These are phyloP conservation scores for Coemansia sp. DNA, from an alignment of 192 early-diverging fungal species.

Conservation along the genomic window DNA sequence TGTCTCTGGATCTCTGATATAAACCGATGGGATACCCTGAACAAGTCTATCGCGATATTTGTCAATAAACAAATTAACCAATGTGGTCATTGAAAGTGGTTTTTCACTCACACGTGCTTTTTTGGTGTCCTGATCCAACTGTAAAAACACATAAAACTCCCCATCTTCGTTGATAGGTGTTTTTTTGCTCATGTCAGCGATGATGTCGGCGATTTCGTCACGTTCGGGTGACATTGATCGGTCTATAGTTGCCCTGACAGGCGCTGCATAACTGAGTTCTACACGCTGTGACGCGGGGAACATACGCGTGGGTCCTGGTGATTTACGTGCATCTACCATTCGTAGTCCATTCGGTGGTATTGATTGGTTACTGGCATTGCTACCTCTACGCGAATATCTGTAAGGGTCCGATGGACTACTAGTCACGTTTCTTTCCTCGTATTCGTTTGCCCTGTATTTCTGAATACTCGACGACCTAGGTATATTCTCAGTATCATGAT, in stretches of 20 bases:
- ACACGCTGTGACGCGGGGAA: slow-evolving; percentile 36
- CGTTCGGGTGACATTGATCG: slow-evolving; percentile 27
- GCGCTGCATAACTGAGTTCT: slow-evolving; percentile 39
- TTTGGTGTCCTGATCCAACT: slow-evolving; percentile 66
- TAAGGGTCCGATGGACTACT: slow-evolving; percentile 12
- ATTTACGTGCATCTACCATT: slow-evolving; percentile 7
- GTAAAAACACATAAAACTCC: slow-evolving; percentile 50
- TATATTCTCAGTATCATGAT: slow-evolving; percentile 7
- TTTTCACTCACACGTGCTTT: slow-evolving; percentile 57
- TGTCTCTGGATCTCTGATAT: slow-evolving; percentile 60
- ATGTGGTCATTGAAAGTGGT: slow-evolving; percentile 53
- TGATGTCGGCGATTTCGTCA: slow-evolving; percentile 50
- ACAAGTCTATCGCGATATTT: slow-evolving; percentile 64
- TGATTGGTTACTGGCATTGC: slow-evolving; percentile 7
- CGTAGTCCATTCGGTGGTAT: neutral
- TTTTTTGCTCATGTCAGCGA: slow-evolving; percentile 48
- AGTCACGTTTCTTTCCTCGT: slow-evolving; percentile 18
- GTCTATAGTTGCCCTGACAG: slow-evolving; percentile 11
- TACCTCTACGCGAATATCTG: neutral
- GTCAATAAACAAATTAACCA: slow-evolving; percentile 75
- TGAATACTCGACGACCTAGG: slow-evolving; percentile 13
- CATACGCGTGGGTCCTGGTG: slow-evolving; percentile 12
- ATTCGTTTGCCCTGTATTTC: slow-evolving; percentile 17
- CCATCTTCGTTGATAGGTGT: slow-evolving; percentile 15
- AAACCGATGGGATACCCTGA: slow-evolving; percentile 64